These are phyloP conservation scores for Diaporthe sp. DNA, from an alignment of 2,329 filamentous ascomycete species.

Conservation along the genomic window DNA sequence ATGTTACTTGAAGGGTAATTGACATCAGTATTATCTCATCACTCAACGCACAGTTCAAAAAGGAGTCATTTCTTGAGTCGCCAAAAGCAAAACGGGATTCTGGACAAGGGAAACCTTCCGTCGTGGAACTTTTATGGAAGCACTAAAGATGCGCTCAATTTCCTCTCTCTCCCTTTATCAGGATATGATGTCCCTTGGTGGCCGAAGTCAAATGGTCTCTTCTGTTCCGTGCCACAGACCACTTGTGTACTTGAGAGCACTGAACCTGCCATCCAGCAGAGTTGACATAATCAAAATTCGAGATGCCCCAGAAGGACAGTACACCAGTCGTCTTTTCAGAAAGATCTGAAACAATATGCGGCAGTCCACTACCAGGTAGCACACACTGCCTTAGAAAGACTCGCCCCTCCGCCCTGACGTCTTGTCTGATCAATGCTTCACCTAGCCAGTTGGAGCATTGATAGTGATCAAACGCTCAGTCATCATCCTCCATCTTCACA, in stretches of 20 bases:
- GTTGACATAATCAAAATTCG: neutral
- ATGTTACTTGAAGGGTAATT: neutral
- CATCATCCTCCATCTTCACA: neutral
- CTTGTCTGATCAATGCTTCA: neutral
- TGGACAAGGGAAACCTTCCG: no score
- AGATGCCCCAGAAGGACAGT: no score
- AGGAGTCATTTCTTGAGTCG: rapidly evolving
- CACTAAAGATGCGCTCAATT: neutral
- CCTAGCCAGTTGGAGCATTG: neutral
- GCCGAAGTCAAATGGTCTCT: neutral
- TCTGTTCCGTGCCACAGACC: no score
- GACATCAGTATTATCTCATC: neutral
- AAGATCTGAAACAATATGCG: no score
- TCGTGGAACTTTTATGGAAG: neutral
- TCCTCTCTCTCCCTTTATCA: neutral
- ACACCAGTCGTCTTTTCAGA: no score
- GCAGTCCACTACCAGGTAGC: no score
- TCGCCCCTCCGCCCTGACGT: neutral
- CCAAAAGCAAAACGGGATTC: neutral
- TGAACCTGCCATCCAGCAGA: neutral
- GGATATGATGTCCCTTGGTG: neutral
- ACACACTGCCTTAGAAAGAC: neutral
- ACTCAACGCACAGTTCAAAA: neutral
- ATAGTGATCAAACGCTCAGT: neutral
- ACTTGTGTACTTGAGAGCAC: neutral